phyloP scores from a whole-genome alignment of 1,139 yeast species.

The Yarrowia galli region DNA sequence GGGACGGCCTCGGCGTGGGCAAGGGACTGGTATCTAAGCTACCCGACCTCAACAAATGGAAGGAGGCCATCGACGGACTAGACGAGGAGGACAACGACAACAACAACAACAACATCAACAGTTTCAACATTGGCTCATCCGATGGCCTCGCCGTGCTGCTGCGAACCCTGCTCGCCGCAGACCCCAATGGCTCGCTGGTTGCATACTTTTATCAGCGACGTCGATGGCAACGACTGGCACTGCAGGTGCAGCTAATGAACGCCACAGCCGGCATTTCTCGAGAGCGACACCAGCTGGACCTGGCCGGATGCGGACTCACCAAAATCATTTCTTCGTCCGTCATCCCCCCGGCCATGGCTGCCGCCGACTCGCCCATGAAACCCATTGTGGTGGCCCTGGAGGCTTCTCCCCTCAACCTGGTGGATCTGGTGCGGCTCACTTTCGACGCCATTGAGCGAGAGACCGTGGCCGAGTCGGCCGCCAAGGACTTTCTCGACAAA shows the following conservation, averaged over 20 bases:
- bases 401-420: slow-evolving; percentile 36
- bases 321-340: slow-evolving; percentile 34
- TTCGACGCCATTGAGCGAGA: slow-evolving; percentile 38
- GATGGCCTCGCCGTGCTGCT: slow-evolving; percentile 36
- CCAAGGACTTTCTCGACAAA: slow-evolving; percentile 45
- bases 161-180: slow-evolving; percentile 34
- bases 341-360: slow-evolving; percentile 35
- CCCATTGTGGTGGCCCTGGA: slow-evolving; percentile 30
- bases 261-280: slow-evolving; percentile 34
- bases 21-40: slow-evolving; percentile 22
- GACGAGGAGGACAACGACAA: slow-evolving; percentile 36
- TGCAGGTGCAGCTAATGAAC: slow-evolving; percentile 33
- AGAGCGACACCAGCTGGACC: slow-evolving; percentile 37
- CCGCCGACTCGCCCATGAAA: slow-evolving; percentile 31
- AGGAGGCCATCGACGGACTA: slow-evolving; percentile 33
- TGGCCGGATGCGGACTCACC: slow-evolving; percentile 28
- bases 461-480: slow-evolving; percentile 32
- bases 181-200: slow-evolving; percentile 36
- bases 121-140: slow-evolving; percentile 15
- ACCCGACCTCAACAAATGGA: slow-evolving; percentile 29
- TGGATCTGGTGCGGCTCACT: slow-evolving; percentile 38
- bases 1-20: slow-evolving; percentile 33
- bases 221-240: slow-evolving; percentile 35
- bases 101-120: slow-evolving; percentile 11
- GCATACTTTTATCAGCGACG: slow-evolving; percentile 38